A percentile compares a stretch with the other conserved stretches of the same genome.
Conservation (phyloP, 192 early-diverging fungal species). For the Coemansia sp. region DNA sequence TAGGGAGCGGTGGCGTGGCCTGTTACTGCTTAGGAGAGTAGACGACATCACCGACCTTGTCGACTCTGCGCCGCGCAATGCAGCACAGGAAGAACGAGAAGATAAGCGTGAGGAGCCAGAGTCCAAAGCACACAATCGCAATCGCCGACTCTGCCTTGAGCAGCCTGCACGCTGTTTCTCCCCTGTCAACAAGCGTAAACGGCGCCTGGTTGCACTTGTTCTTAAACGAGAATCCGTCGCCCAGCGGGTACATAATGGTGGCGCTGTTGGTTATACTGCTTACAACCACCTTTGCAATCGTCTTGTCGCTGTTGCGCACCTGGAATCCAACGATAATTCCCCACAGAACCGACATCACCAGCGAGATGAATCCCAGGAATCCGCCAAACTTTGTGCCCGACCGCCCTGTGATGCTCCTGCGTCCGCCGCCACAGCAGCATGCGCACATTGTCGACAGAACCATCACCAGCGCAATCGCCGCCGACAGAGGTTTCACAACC, state of each 20-base stretch:
- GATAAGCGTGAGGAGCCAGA: constrained; percentile 41
- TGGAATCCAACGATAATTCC: constrained; percentile 47
- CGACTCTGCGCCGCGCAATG: constrained; percentile 23
- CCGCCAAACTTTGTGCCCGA: constrained; percentile 25
- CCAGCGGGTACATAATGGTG: constrained; percentile 44
- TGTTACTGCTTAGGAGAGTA: constrained; percentile 1
- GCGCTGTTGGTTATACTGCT: constrained; percentile 15
- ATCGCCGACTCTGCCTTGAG: constrained; percentile 45
- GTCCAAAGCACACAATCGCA: constrained; percentile 39
- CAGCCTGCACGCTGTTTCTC: constrained; percentile 41
- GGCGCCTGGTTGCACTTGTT: constrained; percentile 45
- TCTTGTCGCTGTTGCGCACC: constrained; percentile 32
- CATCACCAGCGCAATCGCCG: constrained; percentile 32
- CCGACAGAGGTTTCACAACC: constrained; percentile 52
- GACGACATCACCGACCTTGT: constrained; percentile 7
- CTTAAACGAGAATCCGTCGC: constrained; percentile 49
- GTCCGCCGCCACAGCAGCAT: constrained; percentile 44
- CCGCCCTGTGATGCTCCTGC: constrained; percentile 14
- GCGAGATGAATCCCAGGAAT: constrained; percentile 37
- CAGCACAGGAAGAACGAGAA: constrained; percentile 44
- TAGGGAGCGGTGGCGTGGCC: not conserved
- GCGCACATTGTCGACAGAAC: constrained; percentile 42
- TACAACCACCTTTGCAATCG: constrained; percentile 17
- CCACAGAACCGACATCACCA: constrained; percentile 49
- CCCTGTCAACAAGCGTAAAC: constrained; percentile 38